Base-by-base conservation (phyloP, 2,329 filamentous ascomycete species). In the Paraphaeosphaeria sporulosa region DNA sequence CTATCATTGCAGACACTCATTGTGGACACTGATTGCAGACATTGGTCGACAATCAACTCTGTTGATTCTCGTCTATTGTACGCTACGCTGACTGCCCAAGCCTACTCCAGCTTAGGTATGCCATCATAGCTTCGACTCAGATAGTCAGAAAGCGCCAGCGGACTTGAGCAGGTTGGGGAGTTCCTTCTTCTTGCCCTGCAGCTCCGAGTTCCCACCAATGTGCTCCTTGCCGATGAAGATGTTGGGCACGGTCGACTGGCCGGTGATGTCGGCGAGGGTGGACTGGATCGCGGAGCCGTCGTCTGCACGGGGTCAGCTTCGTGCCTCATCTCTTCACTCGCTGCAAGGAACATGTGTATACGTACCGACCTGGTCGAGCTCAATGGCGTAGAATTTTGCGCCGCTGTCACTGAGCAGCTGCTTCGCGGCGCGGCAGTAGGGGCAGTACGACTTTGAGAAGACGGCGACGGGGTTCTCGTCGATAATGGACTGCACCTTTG, bases 361-460 rank as follows among this genome's bases (percentile, higher is more conserved):
- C 90, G 57, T 84, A 95, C 92, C 84, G 69, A 92, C 85, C 82
- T 94, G 82, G 82, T 99, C 94, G 64, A 99, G 85, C 85, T 99
- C 95, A 59, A 95, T 83, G 58, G 86, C 77, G 73, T 86, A 88
- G 80, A 87, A 94, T 71, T 93, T 90, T 63, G 91, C 92, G 66
- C 89, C 88, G 60, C 88, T 70, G 59, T 87, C 83, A 73, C 84
- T 86, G 70, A 99, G 84, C 53, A 92, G 84, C 59, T 84, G 74
- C 88, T 98, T 98, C 70, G 90, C 88, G 61, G 89, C 84, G 60
- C 82, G 85, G 86, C 94, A 98, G 87, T 96, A 96, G 13, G 94
- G 93, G 87, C 95, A 99, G 84, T 93, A 97, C 17, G 90, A 92
- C 85, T 99, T 99, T 81, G 90, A 94, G 86, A 99, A 99, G 78